phyloP scores from a whole-genome alignment of 2,329 filamentous ascomycete species.

The Scleromitrula shiraiana region DNA sequence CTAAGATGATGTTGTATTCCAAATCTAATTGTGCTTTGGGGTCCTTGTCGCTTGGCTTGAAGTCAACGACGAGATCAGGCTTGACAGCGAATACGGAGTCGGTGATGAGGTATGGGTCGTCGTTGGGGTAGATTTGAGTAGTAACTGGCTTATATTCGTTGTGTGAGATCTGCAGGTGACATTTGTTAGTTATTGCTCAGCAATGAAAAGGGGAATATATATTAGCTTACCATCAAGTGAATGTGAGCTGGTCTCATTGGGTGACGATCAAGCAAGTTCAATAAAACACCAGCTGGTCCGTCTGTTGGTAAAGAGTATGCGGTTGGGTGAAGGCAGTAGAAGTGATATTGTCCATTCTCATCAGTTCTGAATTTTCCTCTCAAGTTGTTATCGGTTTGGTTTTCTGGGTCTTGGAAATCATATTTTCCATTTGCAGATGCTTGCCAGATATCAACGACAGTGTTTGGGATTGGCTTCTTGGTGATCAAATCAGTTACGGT shows the following conservation, averaged over 20 bases:
- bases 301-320: conserved; percentile 34
- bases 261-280: conserved; percentile 47
- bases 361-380: conserved; percentile 53
- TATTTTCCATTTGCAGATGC: conserved; percentile 49
- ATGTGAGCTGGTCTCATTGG: conserved; percentile 52
- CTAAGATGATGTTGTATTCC: conserved; percentile 30
- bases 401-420: conserved; percentile 55
- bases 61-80: conserved; percentile 39
- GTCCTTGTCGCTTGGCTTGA: conserved; percentile 31
- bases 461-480: conserved; percentile 31
- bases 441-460: conserved; percentile 58
- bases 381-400: conserved; percentile 51
- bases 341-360: conserved; percentile 45
- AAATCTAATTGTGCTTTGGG: conserved; percentile 29
- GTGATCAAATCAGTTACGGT: conserved; percentile 38
- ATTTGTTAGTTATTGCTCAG: background rate
- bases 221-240: conserved; percentile 40
- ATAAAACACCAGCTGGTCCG: conserved; percentile 45
- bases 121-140: conserved; percentile 67
- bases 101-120: conserved; percentile 50
- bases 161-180: conserved; percentile 38
- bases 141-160: conserved; percentile 60
- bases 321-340: conserved; percentile 42
- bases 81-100: conserved; percentile 50
- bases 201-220: background rate